Percentiles rank a stretch among this genome's conserved stretches.
Conservation (phyloP, 306 rosid genomes). For the Quercus parvula region DNA sequence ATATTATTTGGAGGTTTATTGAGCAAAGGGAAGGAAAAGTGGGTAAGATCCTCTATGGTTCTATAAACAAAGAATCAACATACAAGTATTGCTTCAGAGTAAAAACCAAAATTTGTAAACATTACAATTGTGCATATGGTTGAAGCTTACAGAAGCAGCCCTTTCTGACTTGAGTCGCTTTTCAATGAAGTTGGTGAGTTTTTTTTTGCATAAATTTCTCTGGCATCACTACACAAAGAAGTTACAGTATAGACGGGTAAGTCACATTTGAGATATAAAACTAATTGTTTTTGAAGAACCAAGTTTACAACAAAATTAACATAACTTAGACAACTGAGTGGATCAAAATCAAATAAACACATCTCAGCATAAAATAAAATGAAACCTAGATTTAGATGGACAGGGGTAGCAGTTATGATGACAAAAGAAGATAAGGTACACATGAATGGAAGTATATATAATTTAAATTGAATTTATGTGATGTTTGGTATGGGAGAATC, state of each 20-base stretch:
- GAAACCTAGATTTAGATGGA: background rate
- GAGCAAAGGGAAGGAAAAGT: background rate
- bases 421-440: background rate
- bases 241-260: slow-evolving; percentile 16
- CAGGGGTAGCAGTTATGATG: background rate
- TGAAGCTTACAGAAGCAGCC: slow-evolving; percentile 89
- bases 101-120: slow-evolving; percentile 16
- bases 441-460: background rate
- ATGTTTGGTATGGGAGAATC: too few relatives aligned
- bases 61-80: slow-evolving; percentile 3
- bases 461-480: background rate
- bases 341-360: background rate
- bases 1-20: background rate
- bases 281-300: background rate
- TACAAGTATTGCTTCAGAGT: slow-evolving; percentile 8
- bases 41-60: background rate
- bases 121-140: slow-evolving; percentile 11
- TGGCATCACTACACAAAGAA: slow-evolving; percentile 62
- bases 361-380: background rate
- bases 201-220: slow-evolving; percentile 74
- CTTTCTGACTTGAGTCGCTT: slow-evolving; percentile 94
- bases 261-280: slow-evolving; percentile 8
- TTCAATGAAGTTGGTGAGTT: slow-evolving; percentile 84
- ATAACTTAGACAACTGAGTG: background rate
- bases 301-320: background rate